These are phyloP conservation scores for Paramecium sexaurelia DNA, from an alignment of 73 alveolate species.

Conservation along the genomic window DNA sequence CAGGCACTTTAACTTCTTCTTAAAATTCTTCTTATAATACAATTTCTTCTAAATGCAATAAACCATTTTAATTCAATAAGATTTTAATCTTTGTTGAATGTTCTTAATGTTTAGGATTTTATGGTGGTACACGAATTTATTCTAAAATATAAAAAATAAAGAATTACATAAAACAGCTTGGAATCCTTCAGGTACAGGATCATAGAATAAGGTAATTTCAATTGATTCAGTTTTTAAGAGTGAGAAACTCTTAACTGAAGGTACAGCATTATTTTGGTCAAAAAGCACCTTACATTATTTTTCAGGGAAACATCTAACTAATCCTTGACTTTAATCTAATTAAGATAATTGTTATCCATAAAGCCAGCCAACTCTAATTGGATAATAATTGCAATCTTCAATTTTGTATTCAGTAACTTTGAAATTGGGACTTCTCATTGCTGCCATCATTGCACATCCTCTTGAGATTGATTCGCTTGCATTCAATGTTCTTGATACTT, in stretches of 20 bases:
- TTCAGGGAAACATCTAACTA: slow-evolving; percentile 54
- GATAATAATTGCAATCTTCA: slow-evolving; percentile 84
- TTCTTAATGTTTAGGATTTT: slow-evolving; percentile 73
- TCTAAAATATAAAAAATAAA: not conserved
- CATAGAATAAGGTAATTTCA: slow-evolving; percentile 73
- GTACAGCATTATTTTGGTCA: slow-evolving; percentile 71
- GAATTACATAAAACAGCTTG: slow-evolving; percentile 58
- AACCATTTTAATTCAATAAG: slow-evolving; percentile 74
- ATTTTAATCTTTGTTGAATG: slow-evolving; percentile 73
- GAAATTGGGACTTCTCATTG: slow-evolving; percentile 96
- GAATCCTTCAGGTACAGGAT: slow-evolving; percentile 68
- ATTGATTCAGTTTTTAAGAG: slow-evolving; percentile 79
- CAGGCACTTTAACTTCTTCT: slow-evolving; percentile 67
- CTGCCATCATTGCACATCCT: slow-evolving; percentile 99
- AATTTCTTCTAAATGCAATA: slow-evolving; percentile 75
- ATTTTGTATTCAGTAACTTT: slow-evolving; percentile 87
- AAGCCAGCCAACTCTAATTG: slow-evolving; percentile 87
- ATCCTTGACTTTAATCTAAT: slow-evolving; percentile 70
- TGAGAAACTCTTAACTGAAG: slow-evolving; percentile 77
- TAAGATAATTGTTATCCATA: slow-evolving; percentile 39
- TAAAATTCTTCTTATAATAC: slow-evolving; percentile 74
- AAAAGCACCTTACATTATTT: slow-evolving; percentile 70
- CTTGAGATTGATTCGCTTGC: slow-evolving; percentile 98
- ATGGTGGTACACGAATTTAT: slow-evolving; percentile 70
- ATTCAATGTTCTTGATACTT: slow-evolving; percentile 93